Base-by-base conservation (phyloP, 192 early-diverging fungal genomes). In the Chytriomyces hyalinus region DNA sequence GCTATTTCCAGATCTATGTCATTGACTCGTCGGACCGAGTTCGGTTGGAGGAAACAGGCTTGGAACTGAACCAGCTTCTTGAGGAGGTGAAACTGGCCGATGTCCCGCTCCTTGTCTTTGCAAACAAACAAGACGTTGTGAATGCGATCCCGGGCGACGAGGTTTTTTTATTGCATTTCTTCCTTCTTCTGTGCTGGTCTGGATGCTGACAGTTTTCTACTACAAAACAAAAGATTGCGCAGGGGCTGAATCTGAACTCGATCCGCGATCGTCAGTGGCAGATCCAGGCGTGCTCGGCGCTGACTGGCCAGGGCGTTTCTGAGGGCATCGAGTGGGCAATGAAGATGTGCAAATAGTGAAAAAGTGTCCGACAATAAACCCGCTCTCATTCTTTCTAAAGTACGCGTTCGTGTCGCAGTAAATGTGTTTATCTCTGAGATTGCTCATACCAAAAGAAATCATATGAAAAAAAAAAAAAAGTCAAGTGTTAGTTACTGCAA, bases 51-150 rank as follows among this genome's bases (percentile, higher is more conserved):
- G 95, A 97, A 83, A 89, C 87, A 84, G 87, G 85, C 13, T 67
- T 80, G 70, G 97, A 99, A 80, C 81, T 99, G 7, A 73, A 87
- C 9, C 77, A 86, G 17, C 82, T 99, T 44, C 84, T 99, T 20
- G 92, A 93, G 73, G 96, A 99, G 78, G 91, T 92, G 67, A 92
- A 91, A 57, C 85, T 99, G 45, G 93, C 93, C 0, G 95, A 94
- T 3, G 97, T 97, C 0, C 94, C 97, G 0, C 66, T 99, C 9
- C 80, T 99, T 53, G 93, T 99, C 5, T 93, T 98, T 88, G 98
- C 97, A 15, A 99, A 99, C 79, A 99, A 99, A 80, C 98, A 99
- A 80, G 98, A 99, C 80, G 87, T 99, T 9, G 69, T 82, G 10
- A 81, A 65, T 11, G 86, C 89, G 9, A 69, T 90, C 9, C 86